Conservation (phyloP, 176 grass and related monocot genomes). For the Secale cereale region DNA sequence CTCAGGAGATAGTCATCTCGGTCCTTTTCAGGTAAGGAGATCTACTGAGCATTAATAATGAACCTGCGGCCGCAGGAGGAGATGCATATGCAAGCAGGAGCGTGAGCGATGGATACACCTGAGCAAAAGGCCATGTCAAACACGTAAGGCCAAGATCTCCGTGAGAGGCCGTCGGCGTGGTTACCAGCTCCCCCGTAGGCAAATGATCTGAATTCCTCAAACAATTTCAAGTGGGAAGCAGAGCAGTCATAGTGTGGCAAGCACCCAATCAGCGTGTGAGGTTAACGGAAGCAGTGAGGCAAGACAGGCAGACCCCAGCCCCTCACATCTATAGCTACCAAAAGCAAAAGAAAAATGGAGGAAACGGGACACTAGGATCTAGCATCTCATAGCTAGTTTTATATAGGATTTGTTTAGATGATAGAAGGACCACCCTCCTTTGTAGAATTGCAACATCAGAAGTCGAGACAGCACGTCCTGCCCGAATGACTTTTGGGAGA, state of each 20-base stretch:
- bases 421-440: too few relatives aligned
- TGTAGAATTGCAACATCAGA: too few relatives aligned
- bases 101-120: constrained; percentile 12
- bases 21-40: constrained; percentile 31
- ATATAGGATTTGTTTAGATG: too few relatives aligned
- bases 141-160: constrained; percentile 28
- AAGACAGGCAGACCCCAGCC: not conserved
- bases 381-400: too few relatives aligned
- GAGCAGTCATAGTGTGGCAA: not conserved
- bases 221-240: not conserved
- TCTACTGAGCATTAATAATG: not conserved
- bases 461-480: too few relatives aligned
- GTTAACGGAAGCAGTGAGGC: constrained; percentile 23
- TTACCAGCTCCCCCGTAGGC: not conserved
- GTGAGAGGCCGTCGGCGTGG: not conserved
- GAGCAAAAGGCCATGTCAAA: constrained; percentile 31
- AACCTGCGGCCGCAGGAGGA: not conserved
- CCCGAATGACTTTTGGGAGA: too few relatives aligned
- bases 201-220: not conserved
- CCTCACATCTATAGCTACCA: not conserved
- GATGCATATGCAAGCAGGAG: constrained; percentile 2
- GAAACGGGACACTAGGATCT: not conserved
- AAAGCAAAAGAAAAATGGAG: not conserved
- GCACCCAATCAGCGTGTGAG: not conserved
- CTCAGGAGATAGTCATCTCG: constrained; percentile 15